Conservation (phyloP, 805 yeast species). For the Candida tallmaniae region DNA sequence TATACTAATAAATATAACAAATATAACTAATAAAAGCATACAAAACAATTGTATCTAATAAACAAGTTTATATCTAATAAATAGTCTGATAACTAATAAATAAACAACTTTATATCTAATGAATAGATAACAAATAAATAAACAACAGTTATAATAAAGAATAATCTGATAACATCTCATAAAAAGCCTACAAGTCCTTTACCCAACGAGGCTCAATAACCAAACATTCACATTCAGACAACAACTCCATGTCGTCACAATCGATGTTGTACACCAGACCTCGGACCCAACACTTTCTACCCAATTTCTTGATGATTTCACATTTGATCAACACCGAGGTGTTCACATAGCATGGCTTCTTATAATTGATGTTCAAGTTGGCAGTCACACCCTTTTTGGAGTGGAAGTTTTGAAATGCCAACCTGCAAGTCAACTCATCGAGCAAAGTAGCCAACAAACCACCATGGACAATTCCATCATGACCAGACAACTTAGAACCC, state of each 20-base stretch:
- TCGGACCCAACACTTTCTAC: slow-evolving; percentile 37
- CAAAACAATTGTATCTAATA: too few relatives aligned
- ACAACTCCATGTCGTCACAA: slow-evolving; percentile 15
- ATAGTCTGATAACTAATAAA: too few relatives aligned
- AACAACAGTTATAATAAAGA: not conserved
- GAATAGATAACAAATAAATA: too few relatives aligned
- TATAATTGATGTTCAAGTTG: slow-evolving; percentile 37
- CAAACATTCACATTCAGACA: slow-evolving; percentile 35
- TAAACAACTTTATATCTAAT: slow-evolving; percentile 4
- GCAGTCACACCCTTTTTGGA: slow-evolving; percentile 42
- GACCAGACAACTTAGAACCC: slow-evolving; percentile 36
- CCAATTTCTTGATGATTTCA: slow-evolving; percentile 23
- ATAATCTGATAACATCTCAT: not conserved
- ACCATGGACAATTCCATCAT: slow-evolving; percentile 39
- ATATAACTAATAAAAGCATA: too few relatives aligned
- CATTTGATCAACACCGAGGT: slow-evolving; percentile 32
- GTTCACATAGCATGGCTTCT: slow-evolving; percentile 31
- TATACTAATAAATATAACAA: too few relatives aligned
- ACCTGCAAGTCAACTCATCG: slow-evolving; percentile 39
- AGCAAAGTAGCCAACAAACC: slow-evolving; percentile 40
- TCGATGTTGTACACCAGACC: slow-evolving; percentile 28
- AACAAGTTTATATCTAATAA: too few relatives aligned
- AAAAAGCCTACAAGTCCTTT: slow-evolving; percentile 17
- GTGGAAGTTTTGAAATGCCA: slow-evolving; percentile 38
- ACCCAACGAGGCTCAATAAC: slow-evolving; percentile 42